phyloP scores from a whole-genome alignment of 805 yeast genomes.

The Blastobotrys chiropterorum region DNA sequence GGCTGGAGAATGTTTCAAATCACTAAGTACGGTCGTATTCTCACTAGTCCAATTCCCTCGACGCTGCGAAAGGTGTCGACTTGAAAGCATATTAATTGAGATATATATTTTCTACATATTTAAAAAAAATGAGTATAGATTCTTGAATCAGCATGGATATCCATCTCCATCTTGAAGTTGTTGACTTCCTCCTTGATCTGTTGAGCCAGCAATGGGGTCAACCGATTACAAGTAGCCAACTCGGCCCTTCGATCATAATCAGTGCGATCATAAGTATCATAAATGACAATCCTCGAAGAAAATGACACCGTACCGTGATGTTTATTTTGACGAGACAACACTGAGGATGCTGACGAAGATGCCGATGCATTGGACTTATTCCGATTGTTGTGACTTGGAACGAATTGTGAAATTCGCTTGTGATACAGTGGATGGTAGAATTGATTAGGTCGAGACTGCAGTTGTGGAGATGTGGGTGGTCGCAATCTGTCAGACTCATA shows the following conservation, averaged over 20 bases:
- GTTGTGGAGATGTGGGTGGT: not conserved
- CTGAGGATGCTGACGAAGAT: not conserved
- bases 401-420: slow-evolving; percentile 14
- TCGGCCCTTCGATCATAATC: slow-evolving; percentile 94
- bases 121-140: slow-evolving; percentile 81
- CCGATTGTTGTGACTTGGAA: slow-evolving; percentile 3
- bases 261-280: slow-evolving; percentile 73
- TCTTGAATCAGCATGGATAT: slow-evolving; percentile 68
- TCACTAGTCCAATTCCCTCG: no score
- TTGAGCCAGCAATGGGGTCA: slow-evolving; percentile 83
- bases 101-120: slow-evolving; percentile 8
- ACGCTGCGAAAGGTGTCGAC: no score
- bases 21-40: no score
- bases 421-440: slow-evolving; percentile 18
- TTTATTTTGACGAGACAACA: not conserved
- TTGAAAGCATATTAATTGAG: not conserved
- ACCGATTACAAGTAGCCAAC: slow-evolving; percentile 82
- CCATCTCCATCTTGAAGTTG: slow-evolving; percentile 72
- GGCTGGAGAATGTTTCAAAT: no score
- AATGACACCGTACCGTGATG: slow-evolving; percentile 44
- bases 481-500: not conserved
- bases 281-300: slow-evolving; percentile 75
- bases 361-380: not conserved
- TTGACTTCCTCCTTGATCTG: slow-evolving; percentile 82
- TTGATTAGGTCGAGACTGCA: not conserved